Base-by-base conservation (phyloP, 1,284 basidiomycete genomes). In the Ceratobasidium sp. region DNA sequence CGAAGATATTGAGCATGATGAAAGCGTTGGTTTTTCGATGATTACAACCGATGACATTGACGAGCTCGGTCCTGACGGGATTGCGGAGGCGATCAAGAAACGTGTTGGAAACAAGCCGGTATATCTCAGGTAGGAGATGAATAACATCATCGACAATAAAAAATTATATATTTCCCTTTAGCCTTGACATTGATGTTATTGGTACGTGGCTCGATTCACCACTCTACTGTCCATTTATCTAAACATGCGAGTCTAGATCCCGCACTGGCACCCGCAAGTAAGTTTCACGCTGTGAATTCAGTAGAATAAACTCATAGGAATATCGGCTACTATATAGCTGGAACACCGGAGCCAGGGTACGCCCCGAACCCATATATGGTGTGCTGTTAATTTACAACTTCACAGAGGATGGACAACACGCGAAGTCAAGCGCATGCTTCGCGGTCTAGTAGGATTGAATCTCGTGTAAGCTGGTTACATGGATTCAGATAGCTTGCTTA, bases 171-270 rank as follows among this genome's bases (percentile, higher is more conserved):
- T 34, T 48, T 48, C 23, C 26, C 4, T 18, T 18, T 36, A 30
- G 90, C 78, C 79, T 92, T 60, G 92, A 93, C 79, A 92, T 93
- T 34, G 91, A 92, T 80, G 90, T 92, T 18, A 86, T 92, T 76
- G 90, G 89, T 88, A 73, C 67, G 62, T 65, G 16, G 16, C 36
- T 77, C 46, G 28, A 4, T 64, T 36, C 34, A 59, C 34, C 10
- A 61, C 26, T 50, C 28, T 21, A 46, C 90, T 88, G 87, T n/a
- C 59, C 23, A 46, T 61, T 48, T n/a, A 41, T 23, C 26, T 28
- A 5, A 46, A 50, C n/a, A 16, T 32, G 8, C 36, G 60, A 26
- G 5, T 61, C n/a, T 59, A 90, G 90, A 93, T 80, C 92, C 92
- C 70, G 90, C 90, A 46, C 78, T 91, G 70, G 91, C 92, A 55